Percentiles rank a stretch among this genome's conserved stretches.
These are phyloP conservation scores for Davidsoniella virescens DNA, from an alignment of 2,329 filamentous ascomycete species.

Conservation along the genomic window DNA sequence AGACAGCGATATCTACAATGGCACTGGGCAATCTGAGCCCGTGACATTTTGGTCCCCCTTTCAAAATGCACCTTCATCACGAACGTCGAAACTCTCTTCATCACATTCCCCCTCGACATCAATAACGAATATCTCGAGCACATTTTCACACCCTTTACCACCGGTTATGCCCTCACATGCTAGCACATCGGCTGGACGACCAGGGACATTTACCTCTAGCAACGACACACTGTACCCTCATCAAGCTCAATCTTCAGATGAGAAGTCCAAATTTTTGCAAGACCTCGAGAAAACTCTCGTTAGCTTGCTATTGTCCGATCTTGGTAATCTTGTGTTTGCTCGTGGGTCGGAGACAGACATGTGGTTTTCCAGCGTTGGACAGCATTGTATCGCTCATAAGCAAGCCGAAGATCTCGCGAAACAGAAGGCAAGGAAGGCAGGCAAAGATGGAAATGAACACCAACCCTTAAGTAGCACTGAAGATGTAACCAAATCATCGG, in stretches of 20 bases:
- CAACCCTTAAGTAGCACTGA: too few species aligned
- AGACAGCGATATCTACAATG: neutral
- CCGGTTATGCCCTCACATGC: slow-evolving; percentile 20
- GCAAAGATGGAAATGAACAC: neutral
- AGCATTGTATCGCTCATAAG: slow-evolving; percentile 47
- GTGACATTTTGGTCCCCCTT: slow-evolving; percentile 79
- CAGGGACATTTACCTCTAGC: slow-evolving; percentile 49
- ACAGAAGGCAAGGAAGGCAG: neutral
- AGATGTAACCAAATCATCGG: too few species aligned
- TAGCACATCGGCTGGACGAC: slow-evolving; percentile 31
- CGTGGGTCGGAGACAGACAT: slow-evolving; percentile 81
- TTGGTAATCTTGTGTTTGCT: slow-evolving; percentile 74
- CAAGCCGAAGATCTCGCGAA: slow-evolving; percentile 23
- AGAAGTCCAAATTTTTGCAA: slow-evolving; percentile 62
- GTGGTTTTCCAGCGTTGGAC: slow-evolving; percentile 60
- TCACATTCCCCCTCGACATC: slow-evolving; percentile 47
- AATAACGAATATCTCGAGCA: slow-evolving; percentile 38
- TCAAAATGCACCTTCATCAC: slow-evolving; percentile 47
- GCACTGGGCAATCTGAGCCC: neutral
- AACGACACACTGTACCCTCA: slow-evolving; percentile 51
- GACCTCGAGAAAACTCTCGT: slow-evolving; percentile 66
- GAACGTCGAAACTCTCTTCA: slow-evolving; percentile 38
- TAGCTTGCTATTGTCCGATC: slow-evolving; percentile 73
- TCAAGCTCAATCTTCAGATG: slow-evolving; percentile 35
- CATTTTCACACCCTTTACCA: slow-evolving; percentile 29